Evolutionary conservation across 2,329 filamentous ascomycete genomes (phyloP).

Genomic region (Penicillium hordei): DNA sequence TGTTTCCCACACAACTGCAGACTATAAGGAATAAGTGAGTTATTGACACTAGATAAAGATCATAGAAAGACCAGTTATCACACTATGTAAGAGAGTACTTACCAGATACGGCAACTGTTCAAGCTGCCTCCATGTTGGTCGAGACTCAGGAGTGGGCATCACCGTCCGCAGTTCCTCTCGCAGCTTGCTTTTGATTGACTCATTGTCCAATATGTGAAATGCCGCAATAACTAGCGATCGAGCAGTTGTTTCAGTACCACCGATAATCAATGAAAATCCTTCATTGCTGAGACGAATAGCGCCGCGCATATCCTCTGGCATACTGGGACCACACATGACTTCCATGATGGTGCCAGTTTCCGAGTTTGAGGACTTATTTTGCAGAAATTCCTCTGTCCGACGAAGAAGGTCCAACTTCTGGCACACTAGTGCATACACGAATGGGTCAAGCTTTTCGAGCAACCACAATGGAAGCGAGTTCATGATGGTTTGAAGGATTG

Average conservation of each 20-base stretch:
- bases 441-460: slow-evolving; percentile 14
- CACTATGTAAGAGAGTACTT: background rate
- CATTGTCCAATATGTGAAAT: slow-evolving; percentile 29
- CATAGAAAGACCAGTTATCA: background rate
- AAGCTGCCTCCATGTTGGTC: slow-evolving; percentile 32
- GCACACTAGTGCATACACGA: slow-evolving; percentile 12
- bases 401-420: slow-evolving; percentile 19
- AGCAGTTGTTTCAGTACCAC: slow-evolving; percentile 44
- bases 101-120: slow-evolving; percentile 46
- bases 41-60: background rate
- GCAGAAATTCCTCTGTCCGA: slow-evolving; percentile 7
- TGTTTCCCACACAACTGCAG: slow-evolving; percentile 24
- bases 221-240: slow-evolving; percentile 28
- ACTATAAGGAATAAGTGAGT: slow-evolving; percentile 5
- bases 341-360: slow-evolving; percentile 16
- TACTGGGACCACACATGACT: slow-evolving; percentile 11
- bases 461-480: slow-evolving; percentile 9
- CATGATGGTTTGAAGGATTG: slow-evolving; percentile 21
- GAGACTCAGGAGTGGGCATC: slow-evolving; percentile 27
- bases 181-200: slow-evolving; percentile 19
- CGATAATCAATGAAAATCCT: slow-evolving; percentile 38
- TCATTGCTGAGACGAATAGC: slow-evolving; percentile 40
- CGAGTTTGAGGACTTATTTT: background rate
- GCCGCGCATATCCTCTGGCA: slow-evolving; percentile 20
- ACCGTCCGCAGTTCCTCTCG: slow-evolving; percentile 30